Percentiles rank a stretch among this genome's conserved stretches.
These are phyloP conservation scores for Pleodorina starrii DNA, from an alignment of 139 green algal genomes.

Conservation along the genomic window DNA sequence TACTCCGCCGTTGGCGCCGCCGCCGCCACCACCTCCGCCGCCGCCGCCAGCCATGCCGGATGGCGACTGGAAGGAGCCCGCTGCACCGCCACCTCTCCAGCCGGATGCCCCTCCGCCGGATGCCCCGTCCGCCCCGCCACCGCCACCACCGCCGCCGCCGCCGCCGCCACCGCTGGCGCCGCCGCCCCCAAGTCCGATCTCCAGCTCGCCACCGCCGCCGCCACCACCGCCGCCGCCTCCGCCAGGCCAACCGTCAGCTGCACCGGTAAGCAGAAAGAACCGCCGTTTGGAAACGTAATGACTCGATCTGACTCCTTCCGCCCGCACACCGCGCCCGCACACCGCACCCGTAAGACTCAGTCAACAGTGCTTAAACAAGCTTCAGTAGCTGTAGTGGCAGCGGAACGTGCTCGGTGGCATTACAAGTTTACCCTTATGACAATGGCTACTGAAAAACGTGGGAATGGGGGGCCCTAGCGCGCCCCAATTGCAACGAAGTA, in stretches of 20 bases:
- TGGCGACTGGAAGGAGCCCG: neutral
- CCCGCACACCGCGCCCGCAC: too few relatives aligned
- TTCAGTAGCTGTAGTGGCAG: too few relatives aligned
- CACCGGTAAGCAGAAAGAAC: constrained; percentile 1
- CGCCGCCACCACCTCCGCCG: neutral
- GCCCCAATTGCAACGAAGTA: too few relatives aligned
- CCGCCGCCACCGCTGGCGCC: neutral
- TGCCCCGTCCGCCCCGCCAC: neutral
- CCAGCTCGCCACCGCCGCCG: neutral
- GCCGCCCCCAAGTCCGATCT: neutral
- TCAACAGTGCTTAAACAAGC: too few relatives aligned
- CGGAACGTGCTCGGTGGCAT: too few relatives aligned
- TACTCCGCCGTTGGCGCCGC: neutral
- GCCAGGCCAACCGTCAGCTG: neutral
- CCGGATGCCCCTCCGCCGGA: constrained; percentile 10
- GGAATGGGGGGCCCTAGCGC: too few relatives aligned
- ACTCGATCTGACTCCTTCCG: too few relatives aligned
- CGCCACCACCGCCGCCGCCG: neutral
- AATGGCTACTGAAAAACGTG: too few relatives aligned
- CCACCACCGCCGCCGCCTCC: neutral
- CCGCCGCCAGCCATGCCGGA: neutral
- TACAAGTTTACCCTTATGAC: too few relatives aligned
- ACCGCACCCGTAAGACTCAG: too few relatives aligned
- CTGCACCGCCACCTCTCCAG: neutral
- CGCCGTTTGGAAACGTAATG: too few relatives aligned